These are phyloP conservation scores for Inga leiocalycina DNA, from an alignment of 306 rosid genomes.

Conservation along the genomic window DNA sequence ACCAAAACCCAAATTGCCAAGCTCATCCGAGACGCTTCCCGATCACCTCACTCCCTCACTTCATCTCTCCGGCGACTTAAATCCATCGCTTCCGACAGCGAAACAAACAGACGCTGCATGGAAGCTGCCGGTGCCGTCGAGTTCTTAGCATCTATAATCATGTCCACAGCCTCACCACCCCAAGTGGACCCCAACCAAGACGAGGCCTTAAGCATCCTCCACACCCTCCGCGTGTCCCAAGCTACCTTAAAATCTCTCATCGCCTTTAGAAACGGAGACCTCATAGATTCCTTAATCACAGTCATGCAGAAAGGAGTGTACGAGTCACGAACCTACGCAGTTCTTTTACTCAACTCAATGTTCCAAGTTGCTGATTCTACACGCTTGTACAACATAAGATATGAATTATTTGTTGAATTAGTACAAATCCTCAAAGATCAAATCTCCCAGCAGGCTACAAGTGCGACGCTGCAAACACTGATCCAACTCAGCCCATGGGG, in stretches of 20 bases:
- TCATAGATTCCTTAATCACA: conserved; percentile 46
- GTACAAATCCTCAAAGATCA: conserved; percentile 59
- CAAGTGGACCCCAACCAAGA: conserved; percentile 13
- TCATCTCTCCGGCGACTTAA: conserved; percentile 54
- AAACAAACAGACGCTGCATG: conserved; percentile 57
- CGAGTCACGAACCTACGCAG: conserved; percentile 74
- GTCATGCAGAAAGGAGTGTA: conserved; percentile 54
- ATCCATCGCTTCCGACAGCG: conserved; percentile 62
- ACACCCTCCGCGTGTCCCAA: conserved; percentile 56
- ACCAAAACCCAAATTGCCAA: conserved; percentile 49
- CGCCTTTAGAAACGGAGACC: conserved; percentile 29
- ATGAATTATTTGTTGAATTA: conserved; percentile 49
- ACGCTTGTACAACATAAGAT: conserved; percentile 21
- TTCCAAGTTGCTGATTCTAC: conserved; percentile 47
- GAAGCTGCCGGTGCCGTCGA: conserved; percentile 64
- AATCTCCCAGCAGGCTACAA: conserved; percentile 57
- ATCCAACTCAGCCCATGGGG: conserved; percentile 59
- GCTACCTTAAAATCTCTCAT: conserved; percentile 36
- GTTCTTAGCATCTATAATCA: conserved; percentile 51
- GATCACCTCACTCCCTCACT: conserved; percentile 40
- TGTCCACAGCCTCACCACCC: not conserved
- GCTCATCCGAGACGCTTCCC: conserved; percentile 50
- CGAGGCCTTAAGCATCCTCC: conserved; percentile 65
- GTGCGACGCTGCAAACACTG: conserved; percentile 50
- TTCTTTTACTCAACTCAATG: conserved; percentile 56